Conservation (phyloP, 164 flowering plant genomes). For the Piper betle region DNA sequence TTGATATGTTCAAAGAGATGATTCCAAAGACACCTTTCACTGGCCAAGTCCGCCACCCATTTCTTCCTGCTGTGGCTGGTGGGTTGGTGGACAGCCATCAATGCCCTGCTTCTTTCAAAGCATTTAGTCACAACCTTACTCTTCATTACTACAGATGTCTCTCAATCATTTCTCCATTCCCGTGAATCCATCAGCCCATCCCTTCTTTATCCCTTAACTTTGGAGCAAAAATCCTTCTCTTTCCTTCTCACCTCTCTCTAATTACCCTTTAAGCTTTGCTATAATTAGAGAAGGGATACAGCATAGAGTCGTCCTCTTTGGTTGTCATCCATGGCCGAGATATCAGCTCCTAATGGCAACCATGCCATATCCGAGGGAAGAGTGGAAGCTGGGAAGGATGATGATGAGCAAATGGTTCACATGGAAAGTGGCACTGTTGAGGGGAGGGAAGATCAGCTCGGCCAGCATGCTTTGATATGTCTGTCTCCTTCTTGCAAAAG, state of each 20-base stretch:
- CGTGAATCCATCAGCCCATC: not conserved
- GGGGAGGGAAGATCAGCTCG: not conserved
- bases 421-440: conserved; percentile 1
- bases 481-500: conserved; percentile 16
- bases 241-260: no score
- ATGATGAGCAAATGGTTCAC: not conserved
- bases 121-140: not conserved
- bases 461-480: not conserved
- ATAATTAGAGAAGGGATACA: no score
- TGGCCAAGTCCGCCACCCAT: no score
- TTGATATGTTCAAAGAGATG: not conserved
- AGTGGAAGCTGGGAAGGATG: not conserved
- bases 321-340: conserved; percentile 8
- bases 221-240: no score
- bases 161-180: not conserved
- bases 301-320: not conserved
- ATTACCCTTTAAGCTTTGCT: no score
- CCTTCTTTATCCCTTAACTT: no score
- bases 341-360: conserved; percentile 4
- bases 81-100: no score
- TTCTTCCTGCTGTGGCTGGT: no score
- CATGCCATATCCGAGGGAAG: conserved; percentile 8
- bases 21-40: no score
- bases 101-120: no score
- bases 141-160: not conserved